Base-by-base conservation (phyloP, 257 asterid species). In the Solanum virginianum region DNA sequence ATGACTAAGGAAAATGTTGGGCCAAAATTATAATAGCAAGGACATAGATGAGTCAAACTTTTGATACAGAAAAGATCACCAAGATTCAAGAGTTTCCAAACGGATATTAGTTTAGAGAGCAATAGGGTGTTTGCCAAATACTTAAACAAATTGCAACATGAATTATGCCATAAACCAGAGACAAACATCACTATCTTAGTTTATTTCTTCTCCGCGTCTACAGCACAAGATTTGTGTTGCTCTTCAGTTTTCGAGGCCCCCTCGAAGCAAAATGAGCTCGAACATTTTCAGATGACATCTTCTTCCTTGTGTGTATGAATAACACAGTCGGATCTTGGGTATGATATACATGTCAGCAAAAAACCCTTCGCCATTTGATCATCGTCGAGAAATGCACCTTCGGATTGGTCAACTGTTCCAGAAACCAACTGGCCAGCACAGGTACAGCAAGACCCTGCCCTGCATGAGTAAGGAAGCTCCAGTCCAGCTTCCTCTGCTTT, bases 381-480 rank as follows among this genome's bases (percentile, higher is more conserved):
- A 1, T 89, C 90, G 11, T 24, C 77, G 0, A 90, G 93, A 17
- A 87, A 88, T 29, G 93, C 82, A 2, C 91, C 91, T 26, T 90
- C 93, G 0, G 91, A 89, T 54, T 90, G 93, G 85, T 90, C 90
- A 0, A 89, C 91, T 4, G 75, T 8, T 4, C 93, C 93, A 0
- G 90, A 83, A 24, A 62, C 90, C 22, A 87, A 12, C 12, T 85
- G 84, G 1, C 90, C 91, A 0, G 91, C 87, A 29, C 91, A 89
- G 22, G 91, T 86, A 2, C 88, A 83, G 87, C 93, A 90, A 6
- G 93, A 12, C 13, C 93, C 91, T 1, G 91, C 91, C 56, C 90
- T 63, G 79, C 91, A 90, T 17, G 91, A 90, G 87, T 87, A 90
- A 0, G 91, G 91, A 63, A 90, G 70, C 10, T 89, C 91, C 7